Conservation (phyloP, 169 alveolate genomes). For the Cryptosporidium sp. region DNA sequence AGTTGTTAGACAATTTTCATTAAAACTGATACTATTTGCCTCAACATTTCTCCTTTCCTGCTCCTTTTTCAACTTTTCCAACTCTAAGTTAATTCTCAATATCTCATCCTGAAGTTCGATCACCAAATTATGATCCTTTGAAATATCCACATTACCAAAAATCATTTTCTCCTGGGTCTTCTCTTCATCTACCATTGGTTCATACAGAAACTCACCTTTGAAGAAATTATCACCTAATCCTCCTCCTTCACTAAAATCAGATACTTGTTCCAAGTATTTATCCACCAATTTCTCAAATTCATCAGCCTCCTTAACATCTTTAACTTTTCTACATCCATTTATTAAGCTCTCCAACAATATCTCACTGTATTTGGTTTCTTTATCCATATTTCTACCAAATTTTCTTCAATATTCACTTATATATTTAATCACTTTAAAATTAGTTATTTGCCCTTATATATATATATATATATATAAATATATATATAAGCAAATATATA, state of each 20-base stretch:
- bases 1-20: slow-evolving; percentile 1
- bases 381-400: neutral
- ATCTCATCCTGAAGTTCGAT: slow-evolving; percentile 47
- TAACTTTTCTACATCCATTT: neutral
- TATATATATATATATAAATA: too few species aligned
- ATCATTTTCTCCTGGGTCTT: slow-evolving; percentile 1
- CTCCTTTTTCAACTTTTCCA: slow-evolving; percentile 17
- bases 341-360: neutral
- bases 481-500: too few species aligned
- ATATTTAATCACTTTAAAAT: too few species aligned
- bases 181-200: neutral
- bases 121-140: neutral
- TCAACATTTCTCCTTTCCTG: neutral
- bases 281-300: slow-evolving; percentile 20
- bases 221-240: neutral
- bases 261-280: neutral
- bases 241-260: neutral
- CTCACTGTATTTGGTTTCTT: neutral
- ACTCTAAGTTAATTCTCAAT: slow-evolving; percentile 23
- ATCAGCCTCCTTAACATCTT: neutral
- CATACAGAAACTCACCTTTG: neutral
- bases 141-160: slow-evolving; percentile 5
- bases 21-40: neutral
- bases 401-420: too few species aligned
- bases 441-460: too few species aligned